Conservation (phyloP, 352 stramenopile species). For the Phytophthora cryptogea region DNA sequence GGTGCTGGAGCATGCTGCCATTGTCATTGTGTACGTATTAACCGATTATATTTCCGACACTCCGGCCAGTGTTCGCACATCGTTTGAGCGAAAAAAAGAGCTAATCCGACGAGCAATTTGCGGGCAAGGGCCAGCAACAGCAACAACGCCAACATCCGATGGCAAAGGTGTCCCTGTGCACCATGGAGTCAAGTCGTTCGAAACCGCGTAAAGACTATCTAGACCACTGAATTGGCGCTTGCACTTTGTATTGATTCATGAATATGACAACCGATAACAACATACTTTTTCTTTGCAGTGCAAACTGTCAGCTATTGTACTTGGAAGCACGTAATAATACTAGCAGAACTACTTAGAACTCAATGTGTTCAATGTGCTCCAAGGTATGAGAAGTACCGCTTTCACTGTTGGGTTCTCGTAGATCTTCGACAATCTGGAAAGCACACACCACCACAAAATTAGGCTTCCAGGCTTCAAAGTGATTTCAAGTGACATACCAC, state of each 20-base stretch:
- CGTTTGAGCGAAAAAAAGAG: conserved; percentile 87
- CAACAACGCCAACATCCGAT: conserved; percentile 16
- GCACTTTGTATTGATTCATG: conserved; percentile 24
- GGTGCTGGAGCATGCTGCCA: conserved; percentile 72
- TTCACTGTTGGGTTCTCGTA: conserved; percentile 17
- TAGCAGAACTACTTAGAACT: conserved; percentile 17
- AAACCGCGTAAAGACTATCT: conserved; percentile 20
- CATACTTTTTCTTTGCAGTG: conserved; percentile 5
- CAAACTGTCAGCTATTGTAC: conserved; percentile 13
- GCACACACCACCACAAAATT: background rate
- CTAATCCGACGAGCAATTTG: conserved; percentile 86
- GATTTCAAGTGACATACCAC: conserved; percentile 36
- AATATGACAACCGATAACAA: conserved; percentile 27
- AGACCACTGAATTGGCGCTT: background rate
- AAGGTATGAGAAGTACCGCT: conserved; percentile 1
- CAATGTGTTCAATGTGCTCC: conserved; percentile 27
- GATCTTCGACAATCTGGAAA: conserved; percentile 46
- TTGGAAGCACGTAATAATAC: conserved; percentile 19
- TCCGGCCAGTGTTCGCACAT: conserved; percentile 71
- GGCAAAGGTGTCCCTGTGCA: conserved; percentile 16
- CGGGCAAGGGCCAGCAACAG: conserved; percentile 40
- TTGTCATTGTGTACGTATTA: conserved; percentile 78
- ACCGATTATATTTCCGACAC: conserved; percentile 86
- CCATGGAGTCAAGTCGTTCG: conserved; percentile 31
- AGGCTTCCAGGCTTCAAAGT: background rate